phyloP scores from a whole-genome alignment of 2,329 filamentous ascomycete species.

The Bimuria novae-zelandiae region DNA sequence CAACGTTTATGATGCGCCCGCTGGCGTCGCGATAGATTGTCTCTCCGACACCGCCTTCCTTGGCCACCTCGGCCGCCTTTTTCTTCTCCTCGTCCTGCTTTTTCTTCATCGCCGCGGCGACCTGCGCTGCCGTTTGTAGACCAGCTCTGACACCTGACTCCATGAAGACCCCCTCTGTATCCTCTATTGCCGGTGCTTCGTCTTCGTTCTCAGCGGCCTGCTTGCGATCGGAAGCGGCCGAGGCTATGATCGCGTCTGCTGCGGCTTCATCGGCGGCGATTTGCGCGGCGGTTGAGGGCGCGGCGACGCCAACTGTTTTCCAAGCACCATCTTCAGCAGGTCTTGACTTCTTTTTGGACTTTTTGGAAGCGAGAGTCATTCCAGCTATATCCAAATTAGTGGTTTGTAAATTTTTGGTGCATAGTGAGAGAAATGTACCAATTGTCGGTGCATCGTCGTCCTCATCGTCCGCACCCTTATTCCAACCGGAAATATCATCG shows the following conservation, averaged over 20 bases:
- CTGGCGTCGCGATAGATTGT: conserved; percentile 96
- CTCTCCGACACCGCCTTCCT: conserved; percentile 57
- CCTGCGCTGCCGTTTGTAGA: conserved; percentile 80
- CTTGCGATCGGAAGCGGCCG: conserved; percentile 68
- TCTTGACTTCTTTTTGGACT: conserved; percentile 67
- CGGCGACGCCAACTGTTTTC: conserved; percentile 68
- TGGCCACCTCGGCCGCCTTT: conserved; percentile 48
- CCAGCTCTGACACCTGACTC: conserved; percentile 86
- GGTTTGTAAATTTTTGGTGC: conserved; percentile 25
- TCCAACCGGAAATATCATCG: conserved; percentile 61
- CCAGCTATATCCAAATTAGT: conserved; percentile 37
- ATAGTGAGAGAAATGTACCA: conserved; percentile 43
- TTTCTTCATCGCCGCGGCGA: conserved; percentile 61
- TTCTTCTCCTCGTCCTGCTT: conserved; percentile 67
- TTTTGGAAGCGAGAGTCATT: conserved; percentile 31
- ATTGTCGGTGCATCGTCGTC: conserved; percentile 59
- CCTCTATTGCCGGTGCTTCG: conserved; percentile 45
- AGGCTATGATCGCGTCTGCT: conserved; percentile 78
- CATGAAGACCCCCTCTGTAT: conserved; percentile 61
- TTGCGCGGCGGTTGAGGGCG: conserved; percentile 58
- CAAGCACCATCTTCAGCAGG: conserved; percentile 52
- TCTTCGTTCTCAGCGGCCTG: conserved; percentile 53
- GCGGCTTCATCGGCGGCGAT: conserved; percentile 72
- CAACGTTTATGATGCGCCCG: conserved; percentile 89
- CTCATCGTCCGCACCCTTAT: conserved; percentile 55